A percentile compares a stretch with the other conserved stretches of the same genome.
Conservation (phyloP, 208 protist genomes). For the Leishmania mexicana region DNA sequence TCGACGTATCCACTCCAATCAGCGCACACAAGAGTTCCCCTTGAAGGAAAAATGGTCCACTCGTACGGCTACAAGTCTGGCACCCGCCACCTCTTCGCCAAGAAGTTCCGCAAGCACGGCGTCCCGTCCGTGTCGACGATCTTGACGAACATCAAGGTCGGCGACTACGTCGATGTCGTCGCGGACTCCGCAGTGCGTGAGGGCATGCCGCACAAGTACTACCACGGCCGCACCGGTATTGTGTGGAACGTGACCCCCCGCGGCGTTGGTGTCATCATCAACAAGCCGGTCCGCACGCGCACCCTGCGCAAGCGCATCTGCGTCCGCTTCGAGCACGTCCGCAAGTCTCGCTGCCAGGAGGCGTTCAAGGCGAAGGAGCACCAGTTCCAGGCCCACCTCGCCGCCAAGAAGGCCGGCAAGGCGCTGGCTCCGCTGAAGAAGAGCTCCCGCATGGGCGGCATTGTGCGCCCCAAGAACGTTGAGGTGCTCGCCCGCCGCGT, state of each 20-base stretch:
- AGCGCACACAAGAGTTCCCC: slow-evolving; percentile 1
- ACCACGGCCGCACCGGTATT: slow-evolving; percentile 99
- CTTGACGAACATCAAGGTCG: slow-evolving; percentile 97
- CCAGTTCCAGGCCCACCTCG: slow-evolving; percentile 70
- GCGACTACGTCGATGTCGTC: slow-evolving; percentile 99
- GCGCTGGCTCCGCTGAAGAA: slow-evolving; percentile 65
- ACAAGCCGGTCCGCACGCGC: slow-evolving; percentile 98
- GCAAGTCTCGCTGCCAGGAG: slow-evolving; percentile 92
- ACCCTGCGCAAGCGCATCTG: slow-evolving; percentile 99
- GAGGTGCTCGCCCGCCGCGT: slow-evolving; percentile 79
- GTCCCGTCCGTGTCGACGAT: slow-evolving; percentile 94
- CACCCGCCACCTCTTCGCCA: slow-evolving; percentile 98
- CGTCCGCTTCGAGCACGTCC: slow-evolving; percentile 99
- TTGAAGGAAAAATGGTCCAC: slow-evolving; percentile 72
- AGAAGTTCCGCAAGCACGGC: slow-evolving; percentile 97
- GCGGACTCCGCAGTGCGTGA: slow-evolving; percentile 98
- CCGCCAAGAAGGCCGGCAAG: slow-evolving; percentile 86
- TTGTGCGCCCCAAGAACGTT: slow-evolving; percentile 75
- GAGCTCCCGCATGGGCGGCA: slow-evolving; percentile 73
- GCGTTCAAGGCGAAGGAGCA: slow-evolving; percentile 89
- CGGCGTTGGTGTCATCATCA: slow-evolving; percentile 99
- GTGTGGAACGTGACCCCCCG: slow-evolving; percentile 99
- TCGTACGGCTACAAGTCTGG: slow-evolving; percentile 97
- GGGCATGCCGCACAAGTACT: slow-evolving; percentile 99
- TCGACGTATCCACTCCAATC: slow-evolving; percentile 6